Percentiles rank a stretch among this genome's conserved stretches.
Conservation (phyloP, 306 rosid species). For the Prunus davidiana region DNA sequence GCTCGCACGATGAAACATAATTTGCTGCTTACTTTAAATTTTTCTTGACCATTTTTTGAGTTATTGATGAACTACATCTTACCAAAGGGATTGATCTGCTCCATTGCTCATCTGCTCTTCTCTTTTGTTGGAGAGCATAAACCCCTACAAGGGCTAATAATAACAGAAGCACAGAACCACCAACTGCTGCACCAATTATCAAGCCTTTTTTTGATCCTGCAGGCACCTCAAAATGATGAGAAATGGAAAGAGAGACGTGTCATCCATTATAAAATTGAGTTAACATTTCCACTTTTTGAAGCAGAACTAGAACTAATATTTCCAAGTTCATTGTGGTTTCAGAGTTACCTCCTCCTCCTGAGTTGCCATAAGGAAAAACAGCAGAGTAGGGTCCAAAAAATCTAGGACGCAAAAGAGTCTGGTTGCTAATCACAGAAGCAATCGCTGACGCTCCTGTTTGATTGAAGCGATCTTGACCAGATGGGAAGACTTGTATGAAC, state of each 20-base stretch:
- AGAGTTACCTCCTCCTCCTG: slow-evolving; percentile 31
- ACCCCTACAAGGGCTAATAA: slow-evolving; percentile 39
- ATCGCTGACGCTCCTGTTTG: slow-evolving; percentile 34
- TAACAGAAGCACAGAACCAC: slow-evolving; percentile 52
- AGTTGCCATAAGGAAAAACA: slow-evolving; percentile 13
- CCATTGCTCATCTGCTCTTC: slow-evolving; percentile 36
- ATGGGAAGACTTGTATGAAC: slow-evolving; percentile 50
- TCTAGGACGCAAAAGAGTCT: slow-evolving; percentile 32
- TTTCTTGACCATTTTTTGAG: background rate
- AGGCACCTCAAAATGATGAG: slow-evolving; percentile 8
- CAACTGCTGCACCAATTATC: slow-evolving; percentile 61
- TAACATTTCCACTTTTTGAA: background rate
- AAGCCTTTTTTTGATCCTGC: slow-evolving; percentile 29
- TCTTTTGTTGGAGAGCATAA: slow-evolving; percentile 56
- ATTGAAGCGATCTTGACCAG: slow-evolving; percentile 37
- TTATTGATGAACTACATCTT: background rate
- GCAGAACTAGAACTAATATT: background rate
- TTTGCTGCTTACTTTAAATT: background rate
- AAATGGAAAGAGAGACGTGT: background rate
- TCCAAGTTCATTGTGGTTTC: background rate
- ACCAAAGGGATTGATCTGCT: slow-evolving; percentile 40
- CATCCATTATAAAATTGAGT: background rate
- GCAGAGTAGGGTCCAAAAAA: slow-evolving; percentile 56
- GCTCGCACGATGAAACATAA: background rate
- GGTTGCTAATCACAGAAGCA: slow-evolving; percentile 51